Conservation (phyloP, 2,329 filamentous ascomycete species). For the Pseudogymnoascus sp. region DNA sequence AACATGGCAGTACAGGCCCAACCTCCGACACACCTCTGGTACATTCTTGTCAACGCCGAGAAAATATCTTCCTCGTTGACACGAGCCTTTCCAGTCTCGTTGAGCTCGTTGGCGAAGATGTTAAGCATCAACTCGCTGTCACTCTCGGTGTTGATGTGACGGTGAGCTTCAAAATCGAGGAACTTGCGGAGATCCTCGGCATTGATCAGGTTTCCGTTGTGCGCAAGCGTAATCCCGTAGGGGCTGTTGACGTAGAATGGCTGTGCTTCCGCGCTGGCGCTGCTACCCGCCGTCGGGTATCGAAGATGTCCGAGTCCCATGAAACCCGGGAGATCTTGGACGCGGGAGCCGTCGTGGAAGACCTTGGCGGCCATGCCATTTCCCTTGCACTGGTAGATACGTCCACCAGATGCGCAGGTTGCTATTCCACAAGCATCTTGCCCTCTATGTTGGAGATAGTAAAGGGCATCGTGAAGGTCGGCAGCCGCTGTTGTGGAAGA, state of each 20-base stretch:
- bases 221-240: conserved; percentile 71
- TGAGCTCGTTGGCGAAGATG: conserved; percentile 74
- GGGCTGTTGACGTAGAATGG: conserved; percentile 88
- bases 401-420: conserved; percentile 63
- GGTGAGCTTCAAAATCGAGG: conserved; percentile 30
- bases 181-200: conserved; percentile 56
- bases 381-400: conserved; percentile 84
- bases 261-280: conserved; percentile 76
- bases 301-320: conserved; percentile 82
- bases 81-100: conserved; percentile 71
- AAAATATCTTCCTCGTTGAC: conserved; percentile 74
- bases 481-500: conserved; percentile 43
- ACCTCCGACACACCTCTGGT: conserved; percentile 62
- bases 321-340: conserved; percentile 69
- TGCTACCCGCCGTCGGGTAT: conserved; percentile 84
- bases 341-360: conserved; percentile 69
- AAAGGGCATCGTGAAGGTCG: conserved; percentile 64
- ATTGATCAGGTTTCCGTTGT: conserved; percentile 87
- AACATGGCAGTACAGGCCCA: conserved; percentile 79
- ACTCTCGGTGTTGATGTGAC: conserved; percentile 65
- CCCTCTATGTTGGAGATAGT: conserved; percentile 63
- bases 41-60: conserved; percentile 61
- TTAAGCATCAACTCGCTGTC: conserved; percentile 86
- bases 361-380: conserved; percentile 81
- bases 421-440: conserved; percentile 87